Conservation (phyloP, 768 basidiomycete species). For the Suillus cothurnatus region DNA sequence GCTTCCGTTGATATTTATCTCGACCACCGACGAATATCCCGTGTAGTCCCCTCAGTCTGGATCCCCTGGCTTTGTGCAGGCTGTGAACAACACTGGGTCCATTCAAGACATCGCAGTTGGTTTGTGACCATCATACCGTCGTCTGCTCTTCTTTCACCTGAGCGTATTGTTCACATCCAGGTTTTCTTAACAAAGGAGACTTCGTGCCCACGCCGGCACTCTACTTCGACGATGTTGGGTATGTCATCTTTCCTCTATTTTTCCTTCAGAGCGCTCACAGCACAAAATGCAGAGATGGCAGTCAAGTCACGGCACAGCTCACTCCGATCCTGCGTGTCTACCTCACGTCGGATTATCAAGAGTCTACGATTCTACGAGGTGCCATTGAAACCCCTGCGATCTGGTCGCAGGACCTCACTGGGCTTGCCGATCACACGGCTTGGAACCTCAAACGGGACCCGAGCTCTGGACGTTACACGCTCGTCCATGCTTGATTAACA, state of each 20-base stretch:
- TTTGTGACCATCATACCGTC: not conserved
- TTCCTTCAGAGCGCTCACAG: not conserved
- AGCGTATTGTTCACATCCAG: not conserved
- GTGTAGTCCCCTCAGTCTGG: not conserved
- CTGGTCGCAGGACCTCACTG: not conserved
- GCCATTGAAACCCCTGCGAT: not conserved
- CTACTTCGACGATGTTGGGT: slow-evolving; percentile 1
- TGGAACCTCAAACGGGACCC: not conserved
- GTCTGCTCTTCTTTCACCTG: not conserved
- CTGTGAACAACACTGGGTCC: not conserved
- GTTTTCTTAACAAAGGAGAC: not conserved
- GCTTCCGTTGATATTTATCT: not conserved
- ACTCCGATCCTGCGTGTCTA: slow-evolving; percentile 1
- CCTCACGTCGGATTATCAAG: slow-evolving; percentile 7
- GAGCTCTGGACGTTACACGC: not conserved
- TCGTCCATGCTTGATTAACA: not conserved
- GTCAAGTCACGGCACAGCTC: not conserved
- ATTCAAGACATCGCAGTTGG: not conserved
- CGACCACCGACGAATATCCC: not conserved
- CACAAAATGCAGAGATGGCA: not conserved
- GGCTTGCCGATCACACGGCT: not conserved
- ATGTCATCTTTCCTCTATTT: not conserved
- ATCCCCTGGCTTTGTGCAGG: not conserved
- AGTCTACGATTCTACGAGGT: not conserved
- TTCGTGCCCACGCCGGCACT: not conserved